A percentile compares a stretch with the other conserved stretches of the same genome.
Evolutionary conservation across 331 rosid species (phyloP).

Genomic region (Ulmus americana): DNA sequence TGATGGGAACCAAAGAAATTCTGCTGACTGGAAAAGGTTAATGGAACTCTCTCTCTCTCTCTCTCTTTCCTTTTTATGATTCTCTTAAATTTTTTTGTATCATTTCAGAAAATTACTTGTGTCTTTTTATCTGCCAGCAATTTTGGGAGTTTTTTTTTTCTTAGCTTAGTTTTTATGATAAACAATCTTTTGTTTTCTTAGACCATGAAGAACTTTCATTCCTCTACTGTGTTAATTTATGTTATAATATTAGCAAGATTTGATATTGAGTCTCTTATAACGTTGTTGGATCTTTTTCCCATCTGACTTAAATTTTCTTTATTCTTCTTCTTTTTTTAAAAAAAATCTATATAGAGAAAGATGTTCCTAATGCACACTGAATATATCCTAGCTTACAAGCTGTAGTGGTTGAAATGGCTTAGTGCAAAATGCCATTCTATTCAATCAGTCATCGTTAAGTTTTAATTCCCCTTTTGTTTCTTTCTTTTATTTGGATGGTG

Average conservation of each 20-base stretch:
- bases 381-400: neutral
- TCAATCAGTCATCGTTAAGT: neutral
- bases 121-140: too few relatives aligned
- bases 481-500: too few relatives aligned
- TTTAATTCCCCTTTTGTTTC: neutral
- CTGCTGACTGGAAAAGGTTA: constrained; percentile 49
- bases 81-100: neutral
- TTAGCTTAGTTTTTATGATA: too few relatives aligned
- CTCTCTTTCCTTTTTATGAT: neutral
- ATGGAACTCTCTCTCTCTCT: constrained; percentile 9
- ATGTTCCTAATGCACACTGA: neutral
- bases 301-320: too few relatives aligned
- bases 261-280: neutral
- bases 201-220: neutral
- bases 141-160: too few relatives aligned
- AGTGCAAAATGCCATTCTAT: neutral
- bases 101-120: too few relatives aligned
- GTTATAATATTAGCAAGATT: neutral
- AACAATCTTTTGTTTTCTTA: too few relatives aligned
- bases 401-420: neutral
- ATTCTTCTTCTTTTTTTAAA: neutral
- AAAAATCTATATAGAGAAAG: neutral
- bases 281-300: neutral
- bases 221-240: neutral
- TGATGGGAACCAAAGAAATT: constrained; percentile 52